Evolutionary conservation across 495 filamentous ascomycete genomes (phyloP).

Genomic region (Letharia lupina): DNA sequence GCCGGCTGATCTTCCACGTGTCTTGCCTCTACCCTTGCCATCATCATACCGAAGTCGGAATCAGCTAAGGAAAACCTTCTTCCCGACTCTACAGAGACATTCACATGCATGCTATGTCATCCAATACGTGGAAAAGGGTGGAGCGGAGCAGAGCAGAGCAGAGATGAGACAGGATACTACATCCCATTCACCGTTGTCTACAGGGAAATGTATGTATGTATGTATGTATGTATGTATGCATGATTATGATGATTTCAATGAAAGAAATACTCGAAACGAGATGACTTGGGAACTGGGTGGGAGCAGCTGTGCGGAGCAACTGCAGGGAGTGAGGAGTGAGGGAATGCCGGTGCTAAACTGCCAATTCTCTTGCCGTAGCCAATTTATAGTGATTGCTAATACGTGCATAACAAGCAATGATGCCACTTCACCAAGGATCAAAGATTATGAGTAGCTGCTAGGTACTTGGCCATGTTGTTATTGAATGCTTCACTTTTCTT

Average conservation of each 20-base stretch:
- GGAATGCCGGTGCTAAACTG: not conserved
- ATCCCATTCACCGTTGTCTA: too few species aligned
- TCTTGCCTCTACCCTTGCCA: not conserved
- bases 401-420: not conserved
- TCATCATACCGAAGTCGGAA: not conserved
- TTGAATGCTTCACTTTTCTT: too few species aligned
- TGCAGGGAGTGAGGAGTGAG: conserved; percentile 1
- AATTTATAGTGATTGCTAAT: conserved; percentile 1
- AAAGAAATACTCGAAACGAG: not conserved
- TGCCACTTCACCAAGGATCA: not conserved
- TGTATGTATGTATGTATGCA: too few species aligned
- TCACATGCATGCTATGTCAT: too few species aligned
- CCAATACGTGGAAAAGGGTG: too few species aligned
- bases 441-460: too few species aligned
- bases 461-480: too few species aligned
- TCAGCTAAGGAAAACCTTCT: conserved; percentile 1
- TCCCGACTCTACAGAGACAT: not conserved
- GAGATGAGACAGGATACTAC: too few species aligned
- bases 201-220: too few species aligned
- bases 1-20: not conserved
- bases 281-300: not conserved
- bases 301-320: not conserved
- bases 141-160: too few species aligned
- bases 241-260: too few species aligned
- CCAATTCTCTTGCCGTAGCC: not conserved